Conservation (phyloP, 2,329 filamentous ascomycete species). For the Venturia nashicola region DNA sequence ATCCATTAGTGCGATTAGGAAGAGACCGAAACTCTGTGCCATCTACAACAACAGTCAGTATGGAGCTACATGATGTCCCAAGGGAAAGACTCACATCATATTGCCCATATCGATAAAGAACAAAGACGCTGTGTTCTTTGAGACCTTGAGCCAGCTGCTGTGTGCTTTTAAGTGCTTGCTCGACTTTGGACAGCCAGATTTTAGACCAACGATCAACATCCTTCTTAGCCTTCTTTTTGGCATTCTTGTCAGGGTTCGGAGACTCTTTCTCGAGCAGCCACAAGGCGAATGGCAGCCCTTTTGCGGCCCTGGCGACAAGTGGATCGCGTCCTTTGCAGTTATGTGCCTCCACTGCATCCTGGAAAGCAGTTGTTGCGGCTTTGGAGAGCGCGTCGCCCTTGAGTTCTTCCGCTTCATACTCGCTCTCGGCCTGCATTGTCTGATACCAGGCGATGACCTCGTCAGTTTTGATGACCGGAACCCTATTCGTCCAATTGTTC, state of each 20-base stretch:
- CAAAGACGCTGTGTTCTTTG: slow-evolving; percentile 1
- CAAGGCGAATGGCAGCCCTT: not conserved
- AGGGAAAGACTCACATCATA: not conserved
- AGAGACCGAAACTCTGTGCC: slow-evolving; percentile 1
- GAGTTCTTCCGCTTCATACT: not conserved
- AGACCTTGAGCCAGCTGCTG: slow-evolving; percentile 3
- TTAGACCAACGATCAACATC: not conserved
- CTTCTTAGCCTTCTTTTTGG: not conserved
- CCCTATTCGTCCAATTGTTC: not conserved
- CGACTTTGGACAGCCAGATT: not conserved
- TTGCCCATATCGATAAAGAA: not conserved
- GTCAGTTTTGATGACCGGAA: not conserved
- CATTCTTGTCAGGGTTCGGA: not conserved
- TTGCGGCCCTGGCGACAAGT: not conserved
- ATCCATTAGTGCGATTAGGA: slow-evolving; percentile 2
- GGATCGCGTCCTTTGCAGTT: not conserved
- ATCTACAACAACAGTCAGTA: not conserved
- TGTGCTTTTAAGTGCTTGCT: not conserved
- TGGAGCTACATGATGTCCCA: not conserved
- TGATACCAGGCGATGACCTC: not conserved
- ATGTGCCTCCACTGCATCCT: not conserved
- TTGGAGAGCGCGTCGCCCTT: not conserved
- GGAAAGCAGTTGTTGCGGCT: not conserved
- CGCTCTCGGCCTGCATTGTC: not conserved
- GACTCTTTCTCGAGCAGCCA: slow-evolving; percentile 4